Percentiles rank a stretch among this genome's conserved stretches.
phyloP scores from a whole-genome alignment of 1,139 yeast species.

The Pichia sp. region DNA sequence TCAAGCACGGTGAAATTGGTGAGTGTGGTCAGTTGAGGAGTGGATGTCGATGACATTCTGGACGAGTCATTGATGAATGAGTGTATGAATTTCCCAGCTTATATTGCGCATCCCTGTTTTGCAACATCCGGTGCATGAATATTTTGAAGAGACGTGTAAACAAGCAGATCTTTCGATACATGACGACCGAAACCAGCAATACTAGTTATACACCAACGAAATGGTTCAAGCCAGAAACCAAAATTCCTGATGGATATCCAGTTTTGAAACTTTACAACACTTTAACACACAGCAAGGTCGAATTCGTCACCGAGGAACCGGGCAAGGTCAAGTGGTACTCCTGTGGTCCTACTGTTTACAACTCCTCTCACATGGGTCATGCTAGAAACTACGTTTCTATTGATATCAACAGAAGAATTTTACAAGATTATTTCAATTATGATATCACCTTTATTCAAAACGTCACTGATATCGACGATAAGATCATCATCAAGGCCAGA shows the following conservation, averaged over 20 bases:
- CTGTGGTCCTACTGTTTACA: conserved; percentile 99
- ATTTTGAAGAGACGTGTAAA: no score
- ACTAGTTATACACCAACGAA: conserved; percentile 16
- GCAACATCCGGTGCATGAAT: no score
- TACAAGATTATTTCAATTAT: conserved; percentile 90
- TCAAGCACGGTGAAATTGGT: no score
- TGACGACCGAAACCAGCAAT: not conserved
- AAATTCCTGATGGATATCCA: conserved; percentile 17
- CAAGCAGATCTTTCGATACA: not conserved
- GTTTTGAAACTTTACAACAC: conserved; percentile 65
- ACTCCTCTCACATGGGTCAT: conserved; percentile 98
- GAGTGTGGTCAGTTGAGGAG: no score
- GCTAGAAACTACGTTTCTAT: conserved; percentile 96
- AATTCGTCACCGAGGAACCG: conserved; percentile 61
- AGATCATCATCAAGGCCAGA: conserved; percentile 92
- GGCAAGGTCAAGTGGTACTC: conserved; percentile 89
- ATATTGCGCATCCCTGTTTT: no score
- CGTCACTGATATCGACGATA: conserved; percentile 97
- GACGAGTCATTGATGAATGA: not conserved
- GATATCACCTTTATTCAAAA: conserved; percentile 87
- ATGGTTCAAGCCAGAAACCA: conserved; percentile 30
- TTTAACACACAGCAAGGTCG: conserved; percentile 77
- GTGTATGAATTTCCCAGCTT: no score
- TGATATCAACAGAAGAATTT: conserved; percentile 85
- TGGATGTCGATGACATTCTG: no score